Evolutionary conservation across 2,329 filamentous ascomycete genomes (phyloP), one percentile per base, ranked within the genome.

Genomic region (Diaporthe ilicicola): DNA sequence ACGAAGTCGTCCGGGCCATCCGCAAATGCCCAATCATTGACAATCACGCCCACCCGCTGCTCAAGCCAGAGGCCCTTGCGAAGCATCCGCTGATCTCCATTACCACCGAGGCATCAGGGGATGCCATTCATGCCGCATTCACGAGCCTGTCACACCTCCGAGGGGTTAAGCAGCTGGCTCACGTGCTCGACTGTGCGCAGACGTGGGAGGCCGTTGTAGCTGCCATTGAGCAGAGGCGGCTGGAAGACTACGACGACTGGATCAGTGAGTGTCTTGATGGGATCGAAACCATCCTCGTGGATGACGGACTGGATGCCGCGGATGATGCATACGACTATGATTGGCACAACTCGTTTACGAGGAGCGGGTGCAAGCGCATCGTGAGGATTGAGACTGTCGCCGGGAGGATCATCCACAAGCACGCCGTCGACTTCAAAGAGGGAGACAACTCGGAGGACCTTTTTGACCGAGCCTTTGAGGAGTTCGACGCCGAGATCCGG

Each of bases 381-480:
- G 90, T 95, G 22, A 88, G 93, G 10, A 93, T 97, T 73, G 94
- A 97, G 80, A 86, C 89, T 1, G 78, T 95, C 1, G 93, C 93
- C 0, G 88, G 90, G 44, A 83, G 87, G 12, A 83, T 94, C 73
- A 85, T 91, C 74, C 81, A 88, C 29, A 79, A 85, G 10, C 79
- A 81, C 17, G 81, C 78, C 4, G 76, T 76, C 27, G 73, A 73
- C 0, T 83, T 82, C 48, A 76, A 77, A 13, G 71, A 80, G 74
- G 80, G 77, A 37, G 84, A 83, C 79, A 76, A 81, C 1, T 77
- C 84, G 37, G 79, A 84, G 13, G 75, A 78, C 1, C 77, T 80
- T 15, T 84, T 84, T 61, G 78, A 81, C 12, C 74, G 77, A n/a
- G 87, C 89, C 75, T 80, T 86, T 15, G 79, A 80, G 3, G 82